These are phyloP conservation scores for Yarrowia sp. DNA, from an alignment of 805 yeast species.

Conservation along the genomic window DNA sequence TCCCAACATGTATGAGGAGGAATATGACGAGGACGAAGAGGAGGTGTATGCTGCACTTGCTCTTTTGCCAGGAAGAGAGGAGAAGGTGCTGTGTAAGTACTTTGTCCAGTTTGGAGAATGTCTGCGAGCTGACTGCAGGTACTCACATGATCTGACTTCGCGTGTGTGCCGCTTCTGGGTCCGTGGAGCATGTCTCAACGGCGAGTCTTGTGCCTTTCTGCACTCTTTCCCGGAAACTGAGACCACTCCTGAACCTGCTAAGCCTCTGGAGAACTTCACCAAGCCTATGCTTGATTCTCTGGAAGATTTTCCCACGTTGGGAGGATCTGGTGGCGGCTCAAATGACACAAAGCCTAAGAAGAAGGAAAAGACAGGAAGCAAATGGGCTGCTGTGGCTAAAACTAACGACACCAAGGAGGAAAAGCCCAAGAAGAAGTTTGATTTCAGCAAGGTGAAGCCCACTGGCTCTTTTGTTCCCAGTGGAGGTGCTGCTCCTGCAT, in stretches of 20 bases:
- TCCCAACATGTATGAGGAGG: conserved; percentile 18
- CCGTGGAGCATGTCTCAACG: conserved; percentile 55
- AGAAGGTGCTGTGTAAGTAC: conserved; percentile 53
- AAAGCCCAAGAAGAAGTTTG: conserved; percentile 2
- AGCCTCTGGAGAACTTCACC: conserved; percentile 36
- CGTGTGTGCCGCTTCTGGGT: conserved; percentile 58
- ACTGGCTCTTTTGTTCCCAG: conserved; percentile 38
- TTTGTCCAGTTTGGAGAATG: conserved; percentile 55
- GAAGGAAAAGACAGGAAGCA: conserved; percentile 5
- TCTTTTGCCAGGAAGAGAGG: conserved; percentile 29
- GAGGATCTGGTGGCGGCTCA: conserved; percentile 24
- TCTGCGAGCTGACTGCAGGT: conserved; percentile 55
- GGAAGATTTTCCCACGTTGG: conserved; percentile 45
- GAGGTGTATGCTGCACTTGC: conserved; percentile 3
- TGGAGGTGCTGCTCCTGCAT: not conserved
- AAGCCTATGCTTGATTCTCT: conserved; percentile 42
- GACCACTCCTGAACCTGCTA: conserved; percentile 3
- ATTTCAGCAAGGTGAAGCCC: conserved; percentile 39
- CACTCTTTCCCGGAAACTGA: conserved; percentile 51
- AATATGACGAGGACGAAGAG: conserved; percentile 23
- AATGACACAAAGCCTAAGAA: conserved; percentile 14
- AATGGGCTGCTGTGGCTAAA: conserved; percentile 22
- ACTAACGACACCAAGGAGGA: not conserved
- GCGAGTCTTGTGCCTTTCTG: conserved; percentile 53
- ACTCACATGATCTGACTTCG: conserved; percentile 55